Evolutionary conservation across 768 basidiomycete genomes (phyloP), one percentile per base, ranked within the genome.

Genomic region (Scleroderma bovista): DNA sequence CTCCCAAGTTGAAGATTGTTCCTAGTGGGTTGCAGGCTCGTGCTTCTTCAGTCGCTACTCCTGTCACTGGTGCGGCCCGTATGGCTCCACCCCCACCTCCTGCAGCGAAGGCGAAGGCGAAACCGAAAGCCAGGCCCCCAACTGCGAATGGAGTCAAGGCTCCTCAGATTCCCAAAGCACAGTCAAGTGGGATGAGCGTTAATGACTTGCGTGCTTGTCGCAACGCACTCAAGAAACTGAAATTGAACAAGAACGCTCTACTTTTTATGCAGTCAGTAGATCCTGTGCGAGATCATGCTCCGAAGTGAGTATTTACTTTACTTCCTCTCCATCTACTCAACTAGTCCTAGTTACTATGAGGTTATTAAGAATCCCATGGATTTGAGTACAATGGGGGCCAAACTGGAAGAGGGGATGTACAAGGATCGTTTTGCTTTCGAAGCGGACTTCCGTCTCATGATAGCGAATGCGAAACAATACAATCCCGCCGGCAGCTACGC

Each of bases 291-390:
- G 93, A 96, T 59, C 78, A 81, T 60, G 93, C 92, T 10, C 90
- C 90, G 16, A 88, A 88, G 89, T 95, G 64, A 48, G 51, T 44
- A 3, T 39, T 46, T 50, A 39, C 42, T 38, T 46, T 15, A 45
- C 37, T 45, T 34, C 16, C 36, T 55, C 37, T 17, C 31, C 37
- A 23, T 39, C 44, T 36, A 46, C 48, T 36, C 9, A 32, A 11
- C 23, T 23, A n/a, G 7, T 40, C 9, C 36, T 52, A 95, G 93
- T 57, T 98, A 98, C 65, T 92, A 93, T 60, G 84, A 88, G 47
- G 70, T 93, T 51, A 85, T 99, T 66, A 88, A 88, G 66, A 76
- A 86, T 11, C 95, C 96, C 1, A 97, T 99, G 91, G 96, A 99
- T 62, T 74, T 98, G 16, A 84, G 84, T 46, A 93, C 93, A 0